A percentile compares a stretch with the other conserved stretches of the same genome.
These are phyloP conservation scores for Penicillium lividum DNA, from an alignment of 495 filamentous ascomycete species.

Conservation along the genomic window DNA sequence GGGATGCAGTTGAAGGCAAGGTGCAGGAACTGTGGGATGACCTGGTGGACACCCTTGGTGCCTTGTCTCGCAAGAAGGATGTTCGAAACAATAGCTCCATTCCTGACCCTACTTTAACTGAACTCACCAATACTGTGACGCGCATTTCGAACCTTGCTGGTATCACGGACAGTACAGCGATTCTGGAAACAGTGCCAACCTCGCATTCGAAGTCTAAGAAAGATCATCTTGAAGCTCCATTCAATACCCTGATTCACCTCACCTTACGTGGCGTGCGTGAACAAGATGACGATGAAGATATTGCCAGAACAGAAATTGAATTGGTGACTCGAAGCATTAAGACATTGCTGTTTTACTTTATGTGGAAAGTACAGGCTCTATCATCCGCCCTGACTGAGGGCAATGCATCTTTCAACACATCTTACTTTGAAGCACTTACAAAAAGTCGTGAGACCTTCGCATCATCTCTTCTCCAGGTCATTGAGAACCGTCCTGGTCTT, in stretches of 20 bases:
- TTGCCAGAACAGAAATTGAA: constrained; percentile 71
- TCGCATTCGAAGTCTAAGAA: constrained; percentile 51
- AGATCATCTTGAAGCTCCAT: constrained; percentile 47
- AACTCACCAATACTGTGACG: constrained; percentile 75
- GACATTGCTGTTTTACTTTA: constrained; percentile 81
- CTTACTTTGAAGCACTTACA: constrained; percentile 44
- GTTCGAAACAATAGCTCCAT: constrained; percentile 63
- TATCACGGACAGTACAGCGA: constrained; percentile 71
- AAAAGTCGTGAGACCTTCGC: constrained; percentile 55
- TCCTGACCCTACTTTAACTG: constrained; percentile 58
- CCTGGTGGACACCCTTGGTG: constrained; percentile 65
- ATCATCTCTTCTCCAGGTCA: constrained; percentile 62
- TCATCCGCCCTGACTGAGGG: constrained; percentile 38
- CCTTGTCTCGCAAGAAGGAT: constrained; percentile 66
- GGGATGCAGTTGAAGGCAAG: constrained; percentile 79
- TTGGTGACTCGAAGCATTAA: constrained; percentile 71
- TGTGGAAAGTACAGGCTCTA: constrained; percentile 78
- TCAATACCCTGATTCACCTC: constrained; percentile 68
- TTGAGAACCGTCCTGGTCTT: constrained; percentile 55
- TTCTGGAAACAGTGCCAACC: constrained; percentile 62
- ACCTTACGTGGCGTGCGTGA: constrained; percentile 63
- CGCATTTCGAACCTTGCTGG: constrained; percentile 81
- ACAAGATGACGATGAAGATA: constrained; percentile 60
- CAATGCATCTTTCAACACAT: constrained; percentile 53
- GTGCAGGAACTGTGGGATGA: constrained; percentile 84